Evolutionary conservation across 2,329 filamentous ascomycete genomes (phyloP).

Genomic region (Cercospora beticola): DNA sequence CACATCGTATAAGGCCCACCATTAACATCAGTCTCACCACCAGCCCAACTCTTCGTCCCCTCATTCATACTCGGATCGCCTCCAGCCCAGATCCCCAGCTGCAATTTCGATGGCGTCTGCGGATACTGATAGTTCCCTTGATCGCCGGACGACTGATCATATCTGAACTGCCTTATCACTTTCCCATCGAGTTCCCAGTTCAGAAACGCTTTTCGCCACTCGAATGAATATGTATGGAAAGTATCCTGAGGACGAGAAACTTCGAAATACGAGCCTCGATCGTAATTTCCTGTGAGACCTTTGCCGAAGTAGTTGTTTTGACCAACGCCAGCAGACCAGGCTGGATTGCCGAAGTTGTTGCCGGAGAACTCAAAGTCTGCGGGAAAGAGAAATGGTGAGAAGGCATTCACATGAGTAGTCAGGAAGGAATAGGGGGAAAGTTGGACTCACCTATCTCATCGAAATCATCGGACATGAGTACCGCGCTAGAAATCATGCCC

Average conservation of each 20-base stretch:
- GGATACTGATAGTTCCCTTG: slow-evolving; percentile 23
- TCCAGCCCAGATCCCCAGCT: slow-evolving; percentile 22
- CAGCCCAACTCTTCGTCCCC: slow-evolving; percentile 18
- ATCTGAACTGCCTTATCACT: slow-evolving; percentile 47
- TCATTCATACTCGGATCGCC: slow-evolving; percentile 12
- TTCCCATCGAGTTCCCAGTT: slow-evolving; percentile 62
- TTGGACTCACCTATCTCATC: slow-evolving; percentile 47
- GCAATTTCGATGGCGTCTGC: slow-evolving; percentile 25
- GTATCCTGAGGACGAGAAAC: slow-evolving; percentile 45
- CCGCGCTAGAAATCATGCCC: slow-evolving; percentile 19
- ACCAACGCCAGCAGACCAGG: slow-evolving; percentile 31
- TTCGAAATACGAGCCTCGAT: slow-evolving; percentile 41
- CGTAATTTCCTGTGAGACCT: slow-evolving; percentile 54
- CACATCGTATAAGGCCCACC: slow-evolving; percentile 17
- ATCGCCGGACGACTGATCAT: slow-evolving; percentile 10
- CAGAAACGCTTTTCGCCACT: slow-evolving; percentile 65
- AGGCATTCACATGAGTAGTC: not conserved
- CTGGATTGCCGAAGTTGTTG: slow-evolving; percentile 16
- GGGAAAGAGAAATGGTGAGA: not conserved
- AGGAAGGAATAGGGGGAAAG: too few species aligned
- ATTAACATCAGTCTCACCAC: slow-evolving; percentile 16
- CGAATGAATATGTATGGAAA: slow-evolving; percentile 65
- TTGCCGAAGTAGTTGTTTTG: slow-evolving; percentile 58
- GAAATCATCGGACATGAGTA: slow-evolving; percentile 37
- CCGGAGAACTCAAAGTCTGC: slow-evolving; percentile 51